Conservation (phyloP, 78 protist genomes). For the Polysphondylium violaceum region DNA sequence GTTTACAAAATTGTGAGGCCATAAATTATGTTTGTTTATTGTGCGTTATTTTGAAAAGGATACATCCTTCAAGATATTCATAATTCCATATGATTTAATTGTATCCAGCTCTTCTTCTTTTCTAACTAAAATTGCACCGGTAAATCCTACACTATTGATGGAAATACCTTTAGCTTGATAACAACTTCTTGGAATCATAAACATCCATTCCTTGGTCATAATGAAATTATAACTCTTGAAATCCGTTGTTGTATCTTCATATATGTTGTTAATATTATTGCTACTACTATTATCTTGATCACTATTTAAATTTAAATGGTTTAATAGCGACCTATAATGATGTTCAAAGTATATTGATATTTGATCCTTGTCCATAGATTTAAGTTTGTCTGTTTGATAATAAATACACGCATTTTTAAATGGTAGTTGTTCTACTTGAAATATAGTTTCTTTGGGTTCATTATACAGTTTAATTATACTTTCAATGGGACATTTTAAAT, state of each 20-base stretch:
- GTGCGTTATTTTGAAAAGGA: slow-evolving; percentile 11
- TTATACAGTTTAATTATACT: neutral
- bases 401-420: slow-evolving; percentile 39
- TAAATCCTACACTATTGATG: slow-evolving; percentile 62
- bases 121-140: slow-evolving; percentile 52
- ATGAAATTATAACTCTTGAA: slow-evolving; percentile 65
- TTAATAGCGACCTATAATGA: slow-evolving; percentile 15
- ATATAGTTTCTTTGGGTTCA: slow-evolving; percentile 2
- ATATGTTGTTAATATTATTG: neutral
- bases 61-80: slow-evolving; percentile 64
- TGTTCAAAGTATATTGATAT: slow-evolving; percentile 21
- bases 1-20: too few relatives aligned
- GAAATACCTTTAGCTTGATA: slow-evolving; percentile 67
- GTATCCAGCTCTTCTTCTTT: slow-evolving; percentile 62
- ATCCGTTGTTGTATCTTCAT: slow-evolving; percentile 3
- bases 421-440: slow-evolving; percentile 30
- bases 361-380: neutral
- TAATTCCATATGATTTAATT: slow-evolving; percentile 39
- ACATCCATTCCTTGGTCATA: slow-evolving; percentile 72
- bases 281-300: neutral
- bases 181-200: slow-evolving; percentile 32
- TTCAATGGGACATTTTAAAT: slow-evolving; percentile 59
- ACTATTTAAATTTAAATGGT: slow-evolving; percentile 16
- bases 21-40: neutral
- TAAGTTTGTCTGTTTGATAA: neutral